Evolutionary conservation across 2,329 filamentous ascomycete genomes (phyloP).

Genomic region (Magnaporthiopsis incrustans): DNA sequence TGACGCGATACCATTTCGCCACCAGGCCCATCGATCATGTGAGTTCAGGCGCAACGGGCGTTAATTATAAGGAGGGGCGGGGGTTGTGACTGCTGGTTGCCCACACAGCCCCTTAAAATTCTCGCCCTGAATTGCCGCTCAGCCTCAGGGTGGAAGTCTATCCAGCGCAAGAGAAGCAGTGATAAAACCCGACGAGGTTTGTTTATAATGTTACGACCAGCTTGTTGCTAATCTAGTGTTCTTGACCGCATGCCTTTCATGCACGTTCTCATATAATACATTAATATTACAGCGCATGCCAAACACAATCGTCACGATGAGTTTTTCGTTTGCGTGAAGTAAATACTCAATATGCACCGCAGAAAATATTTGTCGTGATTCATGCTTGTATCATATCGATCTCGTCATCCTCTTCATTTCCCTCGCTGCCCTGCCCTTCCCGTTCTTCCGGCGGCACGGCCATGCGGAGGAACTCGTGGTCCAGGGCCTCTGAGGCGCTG

Average conservation of each 20-base stretch:
- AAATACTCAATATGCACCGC: not conserved
- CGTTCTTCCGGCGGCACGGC: not conserved
- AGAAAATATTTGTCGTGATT: not conserved
- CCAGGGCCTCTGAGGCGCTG: slow-evolving; percentile 64
- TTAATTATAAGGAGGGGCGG: not conserved
- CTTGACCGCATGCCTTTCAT: not conserved
- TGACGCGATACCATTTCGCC: slow-evolving; percentile 7
- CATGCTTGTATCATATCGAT: slow-evolving; percentile 6
- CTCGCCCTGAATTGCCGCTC: too few relatives aligned
- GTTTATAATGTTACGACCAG: not conserved
- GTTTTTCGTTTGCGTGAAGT: too few relatives aligned
- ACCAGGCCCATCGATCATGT: slow-evolving; percentile 1
- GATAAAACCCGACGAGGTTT: too few relatives aligned
- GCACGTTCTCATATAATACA: not conserved
- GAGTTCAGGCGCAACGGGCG: not conserved
- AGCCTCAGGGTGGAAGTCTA: too few relatives aligned
- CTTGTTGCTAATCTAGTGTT: not conserved
- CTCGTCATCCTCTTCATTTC: slow-evolving; percentile 1
- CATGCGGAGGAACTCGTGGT: slow-evolving; percentile 58
- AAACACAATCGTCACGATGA: not conserved
- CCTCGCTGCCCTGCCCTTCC: not conserved
- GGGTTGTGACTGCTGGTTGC: not conserved
- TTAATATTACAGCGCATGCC: not conserved
- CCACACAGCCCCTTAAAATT: not conserved
- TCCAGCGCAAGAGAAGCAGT: too few relatives aligned